Evolutionary conservation across 495 filamentous ascomycete species (phyloP), one percentile per base, ranked within the genome.

Genomic region (Penicillium roqueforti): DNA sequence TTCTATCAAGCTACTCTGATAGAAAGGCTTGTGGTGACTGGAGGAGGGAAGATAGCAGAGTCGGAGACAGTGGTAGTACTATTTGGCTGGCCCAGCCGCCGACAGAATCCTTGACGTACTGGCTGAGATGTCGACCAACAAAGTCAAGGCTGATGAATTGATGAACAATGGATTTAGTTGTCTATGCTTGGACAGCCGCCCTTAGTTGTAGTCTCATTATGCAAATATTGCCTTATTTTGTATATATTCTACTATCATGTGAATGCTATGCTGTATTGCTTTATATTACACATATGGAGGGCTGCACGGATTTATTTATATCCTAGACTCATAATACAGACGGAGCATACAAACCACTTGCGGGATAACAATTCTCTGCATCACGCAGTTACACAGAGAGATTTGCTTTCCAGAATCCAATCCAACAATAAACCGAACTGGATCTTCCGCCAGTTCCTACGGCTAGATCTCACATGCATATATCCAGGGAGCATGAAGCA

Each of bases 381-480:
- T 39, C 20, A 32, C 1, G 3, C 13, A 44, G 50, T 52, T 43
- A 52, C 50, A 52, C 50, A 25, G 44, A 16, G 18, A 14, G 14
- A 43, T 28, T 37, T 37, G 10, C 10, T 1, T 43, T 37, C 20
- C n/a, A 47, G 26, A 28, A 14, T 31, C 2, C 31, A 31, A 20
- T 31, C 42, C 47, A 52, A 54, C 37, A 31, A 38, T 11, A 52
- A 38, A 19, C 53, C 20, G 43, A 32, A 50, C 57, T 25, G 57
- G 26, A 32, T 34, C 13, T 34, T 55, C 51, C 47, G 47, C 40
- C 18, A 22, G 11, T 53, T 25, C 28, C 31, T 34, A 40, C 28
- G 36, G 25, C 42, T 37, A 11, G 44, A 43, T 57, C 43, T 57
- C 57, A 45, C 51, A 53, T 48, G 29, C 46, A 51, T 51, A 20